phyloP scores from a whole-genome alignment of 768 basidiomycete genomes.

The Pisolithus marmoratus region DNA sequence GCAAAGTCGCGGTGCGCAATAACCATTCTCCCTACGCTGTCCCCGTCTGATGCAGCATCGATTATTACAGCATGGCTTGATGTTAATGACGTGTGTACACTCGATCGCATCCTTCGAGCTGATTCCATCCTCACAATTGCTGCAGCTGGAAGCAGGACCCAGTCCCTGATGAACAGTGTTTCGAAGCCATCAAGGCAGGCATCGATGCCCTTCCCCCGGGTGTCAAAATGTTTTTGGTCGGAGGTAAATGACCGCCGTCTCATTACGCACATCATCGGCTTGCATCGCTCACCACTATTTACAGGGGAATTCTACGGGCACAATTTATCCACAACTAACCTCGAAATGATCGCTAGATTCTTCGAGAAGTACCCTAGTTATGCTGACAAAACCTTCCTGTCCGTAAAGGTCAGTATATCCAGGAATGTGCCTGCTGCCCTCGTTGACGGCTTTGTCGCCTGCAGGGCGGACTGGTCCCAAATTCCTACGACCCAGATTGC shows the following conservation, averaged over 20 bases:
- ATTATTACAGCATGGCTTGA: slow-evolving; percentile 45
- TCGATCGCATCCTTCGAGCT: too few species aligned
- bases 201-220: slow-evolving; percentile 38
- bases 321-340: slow-evolving; percentile 35
- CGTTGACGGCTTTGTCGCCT: background rate
- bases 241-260: slow-evolving; percentile 26
- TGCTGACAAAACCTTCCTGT: slow-evolving; percentile 31
- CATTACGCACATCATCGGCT: background rate
- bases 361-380: slow-evolving; percentile 36
- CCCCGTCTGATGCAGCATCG: background rate
- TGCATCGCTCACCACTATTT: slow-evolving; percentile 3
- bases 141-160: slow-evolving; percentile 38
- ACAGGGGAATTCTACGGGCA: slow-evolving; percentile 55
- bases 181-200: slow-evolving; percentile 54
- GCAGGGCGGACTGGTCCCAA: slow-evolving; percentile 17
- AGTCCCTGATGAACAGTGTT: slow-evolving; percentile 52
- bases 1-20: slow-evolving; percentile 33
- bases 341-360: slow-evolving; percentile 47
- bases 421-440: background rate
- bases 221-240: slow-evolving; percentile 46
- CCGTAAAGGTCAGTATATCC: slow-evolving; percentile 22
- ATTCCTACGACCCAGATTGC: slow-evolving; percentile 11
- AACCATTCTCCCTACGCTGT: background rate
- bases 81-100: slow-evolving; percentile 50
- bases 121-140: background rate